A percentile compares a stretch with the other conserved stretches of the same genome.
phyloP scores from a whole-genome alignment of 2,329 filamentous ascomycete species.

The Cytospora paraplurivora region DNA sequence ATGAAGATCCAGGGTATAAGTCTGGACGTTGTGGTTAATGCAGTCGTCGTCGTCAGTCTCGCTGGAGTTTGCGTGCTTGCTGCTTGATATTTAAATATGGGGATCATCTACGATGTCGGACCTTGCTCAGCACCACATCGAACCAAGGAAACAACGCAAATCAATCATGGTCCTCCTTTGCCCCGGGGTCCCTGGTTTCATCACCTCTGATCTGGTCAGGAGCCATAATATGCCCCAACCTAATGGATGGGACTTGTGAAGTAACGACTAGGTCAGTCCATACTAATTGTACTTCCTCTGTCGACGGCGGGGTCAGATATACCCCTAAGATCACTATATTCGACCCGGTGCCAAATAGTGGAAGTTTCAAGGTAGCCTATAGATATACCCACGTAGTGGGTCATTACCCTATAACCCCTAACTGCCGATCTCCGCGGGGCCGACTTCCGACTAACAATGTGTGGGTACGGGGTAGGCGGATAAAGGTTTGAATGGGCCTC shows the following conservation, averaged over 20 bases:
- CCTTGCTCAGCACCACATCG: not conserved
- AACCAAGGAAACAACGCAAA: too few species aligned
- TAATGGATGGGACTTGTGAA: too few species aligned
- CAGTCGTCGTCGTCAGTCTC: constrained; percentile 1
- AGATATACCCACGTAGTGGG: not conserved
- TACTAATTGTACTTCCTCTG: too few species aligned
- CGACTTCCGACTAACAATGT: not conserved
- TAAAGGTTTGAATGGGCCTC: not conserved
- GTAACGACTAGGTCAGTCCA: too few species aligned
- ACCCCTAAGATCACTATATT: too few species aligned
- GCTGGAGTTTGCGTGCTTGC: constrained; percentile 16
- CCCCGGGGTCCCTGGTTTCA: too few species aligned
- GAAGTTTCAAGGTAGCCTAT: too few species aligned
- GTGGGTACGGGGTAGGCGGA: constrained; percentile 1
- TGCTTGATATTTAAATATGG: constrained; percentile 7
- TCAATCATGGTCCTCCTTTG: too few species aligned
- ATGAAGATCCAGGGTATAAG: not conserved
- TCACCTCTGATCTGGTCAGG: too few species aligned
- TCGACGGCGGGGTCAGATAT: too few species aligned
- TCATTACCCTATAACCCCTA: not conserved
- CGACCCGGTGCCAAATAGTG: too few species aligned
- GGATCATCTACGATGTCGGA: not conserved
- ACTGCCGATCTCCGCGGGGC: not conserved
- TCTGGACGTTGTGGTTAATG: not conserved
- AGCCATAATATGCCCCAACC: too few species aligned